phyloP scores from a whole-genome alignment of 2,329 filamentous ascomycete species.

The Lachnellula occidentalis region DNA sequence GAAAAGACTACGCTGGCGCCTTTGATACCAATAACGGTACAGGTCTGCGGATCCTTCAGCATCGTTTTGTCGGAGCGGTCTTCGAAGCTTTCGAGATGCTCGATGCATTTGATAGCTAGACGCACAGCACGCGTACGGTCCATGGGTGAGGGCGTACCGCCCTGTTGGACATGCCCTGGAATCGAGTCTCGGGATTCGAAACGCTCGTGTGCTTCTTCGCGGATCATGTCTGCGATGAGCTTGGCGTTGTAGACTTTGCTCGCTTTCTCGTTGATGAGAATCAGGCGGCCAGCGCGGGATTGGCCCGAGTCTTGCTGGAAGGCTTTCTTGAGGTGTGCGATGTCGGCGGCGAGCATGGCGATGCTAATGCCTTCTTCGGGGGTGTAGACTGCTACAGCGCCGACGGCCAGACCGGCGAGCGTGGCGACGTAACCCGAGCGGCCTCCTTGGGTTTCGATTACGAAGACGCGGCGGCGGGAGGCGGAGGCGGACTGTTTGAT shows the following conservation, averaged over 20 bases:
- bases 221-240: conserved; percentile 92
- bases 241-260: conserved; percentile 87
- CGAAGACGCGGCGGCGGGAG: conserved; percentile 87
- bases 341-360: conserved; percentile 87
- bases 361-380: conserved; percentile 94
- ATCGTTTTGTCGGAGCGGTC: conserved; percentile 62
- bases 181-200: conserved; percentile 92
- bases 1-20: conserved; percentile 87
- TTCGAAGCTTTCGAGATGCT: conserved; percentile 78
- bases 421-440: conserved; percentile 91
- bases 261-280: conserved; percentile 94
- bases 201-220: conserved; percentile 82
- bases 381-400: conserved; percentile 89
- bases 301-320: conserved; percentile 84
- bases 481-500: conserved; percentile 96
- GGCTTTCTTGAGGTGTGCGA: conserved; percentile 78
- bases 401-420: conserved; percentile 83
- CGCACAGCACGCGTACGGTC: conserved; percentile 88
- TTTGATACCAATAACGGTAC: conserved; percentile 85
- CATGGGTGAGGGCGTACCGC: conserved; percentile 89
- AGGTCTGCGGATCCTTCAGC: conserved; percentile 65
- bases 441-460: conserved; percentile 96
- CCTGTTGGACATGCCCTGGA: conserved; percentile 91
- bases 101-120: conserved; percentile 88
- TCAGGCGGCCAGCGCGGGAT: conserved; percentile 84